Evolutionary conservation across 2,329 filamentous ascomycete genomes (phyloP).

Genomic region (Colletotrichum magnum): DNA sequence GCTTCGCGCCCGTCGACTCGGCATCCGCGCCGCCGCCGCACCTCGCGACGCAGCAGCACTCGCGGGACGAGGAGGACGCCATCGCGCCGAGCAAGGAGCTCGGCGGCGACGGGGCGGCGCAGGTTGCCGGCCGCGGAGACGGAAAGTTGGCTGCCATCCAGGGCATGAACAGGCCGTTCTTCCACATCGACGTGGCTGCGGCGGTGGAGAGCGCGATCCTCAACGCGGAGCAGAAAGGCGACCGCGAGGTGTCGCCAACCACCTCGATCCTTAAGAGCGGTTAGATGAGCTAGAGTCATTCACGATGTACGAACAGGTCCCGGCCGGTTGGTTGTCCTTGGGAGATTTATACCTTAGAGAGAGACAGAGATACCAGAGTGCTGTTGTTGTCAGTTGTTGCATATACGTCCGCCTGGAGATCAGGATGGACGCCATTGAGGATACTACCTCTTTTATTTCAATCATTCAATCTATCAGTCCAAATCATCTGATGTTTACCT

Average conservation of each 20-base stretch:
- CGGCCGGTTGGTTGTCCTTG: not conserved
- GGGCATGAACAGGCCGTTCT: conserved; percentile 65
- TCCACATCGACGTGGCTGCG: conserved; percentile 66
- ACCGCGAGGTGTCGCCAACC: conserved; percentile 24
- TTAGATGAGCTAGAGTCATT: conserved; percentile 3
- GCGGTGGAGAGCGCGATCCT: conserved; percentile 61
- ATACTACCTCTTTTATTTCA: conserved; percentile 8
- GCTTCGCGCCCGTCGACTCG: conserved; percentile 47
- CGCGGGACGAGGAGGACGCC: conserved; percentile 41
- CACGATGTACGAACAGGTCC: not conserved
- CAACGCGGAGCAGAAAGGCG: conserved; percentile 47
- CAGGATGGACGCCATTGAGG: not conserved
- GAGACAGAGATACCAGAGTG: conserved; percentile 27
- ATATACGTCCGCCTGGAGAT: not conserved
- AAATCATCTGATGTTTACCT: no score
- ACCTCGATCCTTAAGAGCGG: conserved; percentile 38
- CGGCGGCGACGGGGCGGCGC: conserved; percentile 35
- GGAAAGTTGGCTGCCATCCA: conserved; percentile 54
- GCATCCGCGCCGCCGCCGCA: conserved; percentile 33
- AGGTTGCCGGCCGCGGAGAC: conserved; percentile 38
- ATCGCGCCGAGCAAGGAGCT: conserved; percentile 29
- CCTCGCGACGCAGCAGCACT: conserved; percentile 34
- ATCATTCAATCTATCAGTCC: not conserved
- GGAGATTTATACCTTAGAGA: not conserved
- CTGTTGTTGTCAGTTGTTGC: conserved; percentile 18